Evolutionary conservation across 2,329 filamentous ascomycete species (phyloP).

Genomic region (Aspergillus ustus): DNA sequence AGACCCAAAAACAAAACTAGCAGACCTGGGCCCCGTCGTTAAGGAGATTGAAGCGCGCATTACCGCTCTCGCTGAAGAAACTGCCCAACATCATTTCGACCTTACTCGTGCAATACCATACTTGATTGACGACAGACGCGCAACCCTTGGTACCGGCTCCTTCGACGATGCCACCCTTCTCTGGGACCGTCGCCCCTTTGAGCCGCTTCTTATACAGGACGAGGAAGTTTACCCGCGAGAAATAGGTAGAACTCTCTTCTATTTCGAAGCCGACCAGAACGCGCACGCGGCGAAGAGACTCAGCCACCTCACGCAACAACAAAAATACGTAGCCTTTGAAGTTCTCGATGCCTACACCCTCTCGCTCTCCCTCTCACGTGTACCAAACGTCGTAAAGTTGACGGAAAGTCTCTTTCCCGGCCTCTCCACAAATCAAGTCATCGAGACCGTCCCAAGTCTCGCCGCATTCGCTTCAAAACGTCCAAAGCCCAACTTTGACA

Average conservation of each 20-base stretch:
- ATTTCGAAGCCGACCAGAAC: constrained; percentile 40
- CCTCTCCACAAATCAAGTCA: constrained; percentile 35
- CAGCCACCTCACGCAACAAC: constrained; percentile 18
- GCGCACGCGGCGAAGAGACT: constrained; percentile 28
- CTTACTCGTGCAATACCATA: constrained; percentile 41
- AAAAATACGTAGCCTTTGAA: constrained; percentile 25
- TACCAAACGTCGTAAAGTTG: constrained; percentile 34
- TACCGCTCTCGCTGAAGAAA: constrained; percentile 13
- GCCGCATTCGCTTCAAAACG: constrained; percentile 33
- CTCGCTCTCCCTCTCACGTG: constrained; percentile 31
- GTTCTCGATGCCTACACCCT: constrained; percentile 33
- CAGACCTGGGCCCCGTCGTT: constrained; percentile 29
- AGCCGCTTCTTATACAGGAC: constrained; percentile 64
- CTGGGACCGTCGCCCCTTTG: constrained; percentile 73
- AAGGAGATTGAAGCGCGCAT: constrained; percentile 24
- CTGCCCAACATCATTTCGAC: constrained; percentile 32
- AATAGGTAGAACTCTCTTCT: constrained; percentile 37
- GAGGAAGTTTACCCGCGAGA: constrained; percentile 70
- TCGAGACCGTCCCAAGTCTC: constrained; percentile 40
- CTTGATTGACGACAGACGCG: constrained; percentile 59
- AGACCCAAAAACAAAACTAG: constrained; percentile 24
- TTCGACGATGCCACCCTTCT: constrained; percentile 58
- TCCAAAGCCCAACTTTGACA: constrained; percentile 31
- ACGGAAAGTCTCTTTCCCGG: constrained; percentile 36
- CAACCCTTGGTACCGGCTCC: constrained; percentile 35